These are phyloP conservation scores for slime mould (Dictyostelium discoideum) DNA, from an alignment of 78 protist genomes.

Conservation along the genomic window DNA sequence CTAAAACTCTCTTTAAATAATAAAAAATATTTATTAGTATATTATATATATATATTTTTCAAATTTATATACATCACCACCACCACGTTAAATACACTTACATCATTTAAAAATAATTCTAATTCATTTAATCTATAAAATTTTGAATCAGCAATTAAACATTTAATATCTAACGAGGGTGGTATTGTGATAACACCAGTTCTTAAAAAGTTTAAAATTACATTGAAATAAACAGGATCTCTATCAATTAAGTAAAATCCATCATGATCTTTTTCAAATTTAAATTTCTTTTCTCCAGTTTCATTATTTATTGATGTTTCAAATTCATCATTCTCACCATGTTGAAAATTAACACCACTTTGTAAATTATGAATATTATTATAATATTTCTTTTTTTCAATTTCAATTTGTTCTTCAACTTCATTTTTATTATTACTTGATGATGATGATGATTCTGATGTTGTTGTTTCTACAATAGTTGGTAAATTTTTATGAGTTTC, in stretches of 20 bases:
- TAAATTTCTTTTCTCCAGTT: background rate
- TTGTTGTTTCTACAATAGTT: too few relatives aligned
- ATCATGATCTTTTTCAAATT: constrained; percentile 65
- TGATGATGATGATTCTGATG: background rate
- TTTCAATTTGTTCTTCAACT: background rate
- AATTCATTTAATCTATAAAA: constrained; percentile 48
- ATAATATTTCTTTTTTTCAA: background rate
- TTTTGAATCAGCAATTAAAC: constrained; percentile 31
- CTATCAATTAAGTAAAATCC: constrained; percentile 61
- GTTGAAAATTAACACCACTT: background rate
- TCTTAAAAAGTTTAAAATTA: constrained; percentile 54
- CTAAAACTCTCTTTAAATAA: constrained; percentile 21
- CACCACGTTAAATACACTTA: too few relatives aligned
- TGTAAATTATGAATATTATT: background rate
- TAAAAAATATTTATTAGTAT: too few relatives aligned
- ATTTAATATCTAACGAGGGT: background rate
- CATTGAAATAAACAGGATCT: constrained; percentile 18
- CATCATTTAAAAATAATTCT: constrained; percentile 19
- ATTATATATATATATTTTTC: too few relatives aligned
- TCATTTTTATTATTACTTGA: background rate
- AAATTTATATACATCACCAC: too few relatives aligned
- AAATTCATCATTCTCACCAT: background rate
- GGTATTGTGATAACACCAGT: constrained; percentile 34
- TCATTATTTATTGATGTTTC: background rate
- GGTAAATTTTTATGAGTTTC: background rate